These are phyloP conservation scores for Helicosporidium sp. DNA, from an alignment of 139 green algal species.

Conservation along the genomic window DNA sequence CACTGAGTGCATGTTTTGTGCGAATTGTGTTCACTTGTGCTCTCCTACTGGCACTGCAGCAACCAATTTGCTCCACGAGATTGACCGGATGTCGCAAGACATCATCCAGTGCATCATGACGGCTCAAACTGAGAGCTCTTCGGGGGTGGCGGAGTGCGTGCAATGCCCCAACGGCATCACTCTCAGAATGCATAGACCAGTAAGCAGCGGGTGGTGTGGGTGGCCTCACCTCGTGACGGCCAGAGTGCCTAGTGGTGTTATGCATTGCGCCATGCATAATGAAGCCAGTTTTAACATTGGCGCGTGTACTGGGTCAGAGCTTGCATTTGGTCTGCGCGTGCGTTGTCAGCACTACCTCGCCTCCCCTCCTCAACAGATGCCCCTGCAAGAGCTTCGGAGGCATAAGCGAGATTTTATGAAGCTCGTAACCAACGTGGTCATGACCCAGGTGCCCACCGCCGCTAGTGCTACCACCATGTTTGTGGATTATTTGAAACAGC, in stretches of 20 bases:
- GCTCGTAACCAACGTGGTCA: slow-evolving; percentile 52
- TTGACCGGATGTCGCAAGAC: slow-evolving; percentile 55
- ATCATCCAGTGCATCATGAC: too few relatives aligned
- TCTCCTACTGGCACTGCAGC: slow-evolving; percentile 7
- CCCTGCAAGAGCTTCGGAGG: slow-evolving; percentile 48
- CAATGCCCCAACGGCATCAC: too few relatives aligned
- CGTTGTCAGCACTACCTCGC: too few relatives aligned
- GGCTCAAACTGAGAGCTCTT: too few relatives aligned
- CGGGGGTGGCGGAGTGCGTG: slow-evolving; percentile 21
- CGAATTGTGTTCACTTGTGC: too few relatives aligned
- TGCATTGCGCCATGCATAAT: neutral
- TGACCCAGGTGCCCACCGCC: slow-evolving; percentile 24
- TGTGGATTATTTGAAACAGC: slow-evolving; percentile 52
- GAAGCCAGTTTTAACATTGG: too few relatives aligned
- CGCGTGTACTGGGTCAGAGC: too few relatives aligned
- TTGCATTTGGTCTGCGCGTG: too few relatives aligned
- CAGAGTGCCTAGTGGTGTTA: slow-evolving; percentile 5
- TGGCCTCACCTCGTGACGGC: slow-evolving; percentile 18
- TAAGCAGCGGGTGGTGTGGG: slow-evolving; percentile 14
- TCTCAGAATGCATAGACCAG: slow-evolving; percentile 46
- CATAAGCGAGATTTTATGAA: slow-evolving; percentile 72
- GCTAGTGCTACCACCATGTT: slow-evolving; percentile 50
- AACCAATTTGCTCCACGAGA: slow-evolving; percentile 71
- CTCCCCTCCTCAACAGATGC: too few relatives aligned
- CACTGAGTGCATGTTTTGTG: too few relatives aligned